Evolutionary conservation across 2,329 filamentous ascomycete genomes (phyloP), one percentile per base, ranked within the genome.

Genomic region (Cladobotryum protrusum): DNA sequence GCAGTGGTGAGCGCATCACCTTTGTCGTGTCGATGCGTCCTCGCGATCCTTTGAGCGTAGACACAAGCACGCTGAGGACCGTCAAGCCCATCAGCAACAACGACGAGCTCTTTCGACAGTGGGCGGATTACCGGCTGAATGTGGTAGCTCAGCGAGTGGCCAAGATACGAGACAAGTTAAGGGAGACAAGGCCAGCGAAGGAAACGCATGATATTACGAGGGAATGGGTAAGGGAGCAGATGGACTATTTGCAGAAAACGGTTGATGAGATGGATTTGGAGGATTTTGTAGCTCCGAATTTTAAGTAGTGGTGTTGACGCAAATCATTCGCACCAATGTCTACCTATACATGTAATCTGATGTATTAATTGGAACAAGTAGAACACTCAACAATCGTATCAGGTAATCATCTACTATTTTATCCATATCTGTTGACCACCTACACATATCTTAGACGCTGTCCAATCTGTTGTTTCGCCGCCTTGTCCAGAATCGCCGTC

Each of bases 21-120:
- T 71, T 74, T 61, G 70, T 75, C 11, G 74, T 72, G 2, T 68
- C 71, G 0, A 72, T 74, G 57, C 61, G 72, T 13, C 68, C 72
- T 14, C 64, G 63, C 29, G 63, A 68, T 32, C 68, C 72, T 1
- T 53, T 62, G 6, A 51, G 71, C 15, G 59, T 59, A 5, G 72
- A 75, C 44, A 71, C 74, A 24, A 68, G 65, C 4, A 69, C 72
- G 32, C 68, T 59, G 39, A 53, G 53, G 7, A 63, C 61, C 47
- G 51, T 63, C 9, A 53, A 59, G 8, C 50, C 52, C 18, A 58
- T 59, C 43, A 63, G 60, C 4, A 57, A 63, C 29, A 55, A 57
- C 1, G 50, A 56, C 1, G 62, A 64, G 50, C 50, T 64, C 7
- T 64, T 63, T 49, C 60, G 60, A 43, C 62, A 63, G 49, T 64